phyloP scores from a whole-genome alignment of 176 grass and related monocot species.

The Echinochloa phyllopogon region DNA sequence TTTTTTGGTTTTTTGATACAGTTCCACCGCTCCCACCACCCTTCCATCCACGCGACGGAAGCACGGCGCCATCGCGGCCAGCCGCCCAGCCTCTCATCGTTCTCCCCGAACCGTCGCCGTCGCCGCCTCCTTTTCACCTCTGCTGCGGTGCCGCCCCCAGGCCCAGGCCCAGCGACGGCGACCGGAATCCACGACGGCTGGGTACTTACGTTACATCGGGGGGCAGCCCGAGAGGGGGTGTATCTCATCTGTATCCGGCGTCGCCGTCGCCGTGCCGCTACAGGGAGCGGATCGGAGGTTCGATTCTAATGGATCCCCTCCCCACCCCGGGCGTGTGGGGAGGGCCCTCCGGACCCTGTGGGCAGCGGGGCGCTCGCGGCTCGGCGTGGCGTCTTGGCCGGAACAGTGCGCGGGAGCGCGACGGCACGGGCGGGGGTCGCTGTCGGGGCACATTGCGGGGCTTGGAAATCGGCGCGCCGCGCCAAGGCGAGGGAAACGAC shows the following conservation, averaged over 20 bases:
- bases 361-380: too few relatives aligned
- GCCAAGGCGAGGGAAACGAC: not conserved
- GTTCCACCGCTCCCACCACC: too few relatives aligned
- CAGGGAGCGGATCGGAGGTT: constrained; percentile 5
- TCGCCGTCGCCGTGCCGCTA: not conserved
- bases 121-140: not conserved
- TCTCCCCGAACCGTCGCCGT: not conserved
- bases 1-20: too few relatives aligned
- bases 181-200: not conserved
- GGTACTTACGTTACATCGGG: not conserved
- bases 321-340: too few relatives aligned
- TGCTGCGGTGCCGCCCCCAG: too few relatives aligned
- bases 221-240: not conserved
- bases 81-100: not conserved
- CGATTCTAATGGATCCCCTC: not conserved
- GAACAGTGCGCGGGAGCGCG: not conserved
- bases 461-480: constrained; percentile 15
- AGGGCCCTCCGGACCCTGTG: too few relatives aligned
- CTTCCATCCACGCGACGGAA: too few relatives aligned
- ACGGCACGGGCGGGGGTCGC: constrained; percentile 19
- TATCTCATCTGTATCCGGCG: not conserved
- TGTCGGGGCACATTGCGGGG: constrained; percentile 18
- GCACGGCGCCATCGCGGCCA: too few relatives aligned
- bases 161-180: not conserved
- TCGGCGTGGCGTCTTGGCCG: not conserved